phyloP scores from a whole-genome alignment of 257 asterid genomes.

The Solanum sejunctum region DNA sequence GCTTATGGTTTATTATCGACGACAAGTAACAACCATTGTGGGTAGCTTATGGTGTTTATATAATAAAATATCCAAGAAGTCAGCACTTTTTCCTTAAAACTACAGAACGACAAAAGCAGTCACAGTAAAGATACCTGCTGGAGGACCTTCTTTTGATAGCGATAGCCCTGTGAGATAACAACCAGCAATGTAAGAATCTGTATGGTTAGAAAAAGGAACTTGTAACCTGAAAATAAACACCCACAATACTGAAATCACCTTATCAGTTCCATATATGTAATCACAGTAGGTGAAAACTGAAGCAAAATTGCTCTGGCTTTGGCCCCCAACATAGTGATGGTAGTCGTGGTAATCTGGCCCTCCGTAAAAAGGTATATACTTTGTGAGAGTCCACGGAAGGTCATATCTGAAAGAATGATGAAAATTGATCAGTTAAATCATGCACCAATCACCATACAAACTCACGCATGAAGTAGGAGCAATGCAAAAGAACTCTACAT shows the following conservation, averaged over 20 bases:
- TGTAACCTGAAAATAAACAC: not conserved
- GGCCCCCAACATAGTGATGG: constrained; percentile 97
- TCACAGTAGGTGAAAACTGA: constrained; percentile 97
- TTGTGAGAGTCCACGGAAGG: constrained; percentile 89
- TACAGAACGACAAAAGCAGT: not conserved
- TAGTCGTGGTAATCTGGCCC: constrained; percentile 97
- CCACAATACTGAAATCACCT: constrained; percentile 30
- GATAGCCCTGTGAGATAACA: constrained; percentile 53
- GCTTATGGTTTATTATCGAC: not conserved
- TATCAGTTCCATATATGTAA: constrained; percentile 92
- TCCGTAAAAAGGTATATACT: constrained; percentile 87
- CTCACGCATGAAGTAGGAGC: not conserved
- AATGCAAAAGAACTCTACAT: not conserved
- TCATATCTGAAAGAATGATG: constrained; percentile 47
- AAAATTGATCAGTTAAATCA: not conserved
- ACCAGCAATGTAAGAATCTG: constrained; percentile 1
- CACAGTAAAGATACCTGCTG: constrained; percentile 43
- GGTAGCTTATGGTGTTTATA: not conserved
- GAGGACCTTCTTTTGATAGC: constrained; percentile 78
- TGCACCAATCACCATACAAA: not conserved
- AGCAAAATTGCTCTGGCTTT: constrained; percentile 96
- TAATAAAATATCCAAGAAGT: not conserved
- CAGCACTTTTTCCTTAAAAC: not conserved
- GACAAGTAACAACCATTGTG: not conserved
- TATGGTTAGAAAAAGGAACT: not conserved